Evolutionary conservation across 805 yeast genomes (phyloP).

Genomic region (Naumovozyma baii): DNA sequence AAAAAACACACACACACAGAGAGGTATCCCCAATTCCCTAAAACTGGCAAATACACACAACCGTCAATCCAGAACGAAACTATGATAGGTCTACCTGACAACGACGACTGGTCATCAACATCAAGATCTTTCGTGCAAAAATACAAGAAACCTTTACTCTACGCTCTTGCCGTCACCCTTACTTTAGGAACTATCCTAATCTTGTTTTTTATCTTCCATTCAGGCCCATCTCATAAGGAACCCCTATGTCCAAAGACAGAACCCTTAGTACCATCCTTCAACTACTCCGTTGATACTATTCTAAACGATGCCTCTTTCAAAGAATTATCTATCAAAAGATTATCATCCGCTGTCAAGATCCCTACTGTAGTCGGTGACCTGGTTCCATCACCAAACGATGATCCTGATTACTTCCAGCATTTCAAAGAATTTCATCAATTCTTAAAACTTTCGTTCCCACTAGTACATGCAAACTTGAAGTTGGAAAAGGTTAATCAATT

Average conservation of each 20-base stretch:
- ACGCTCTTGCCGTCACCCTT: constrained; percentile 5
- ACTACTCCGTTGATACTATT: constrained; percentile 18
- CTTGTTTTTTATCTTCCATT: constrained; percentile 1
- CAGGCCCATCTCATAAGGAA: not conserved
- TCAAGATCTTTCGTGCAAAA: constrained; percentile 3
- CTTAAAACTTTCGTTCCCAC: constrained; percentile 48
- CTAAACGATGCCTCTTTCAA: constrained; percentile 31
- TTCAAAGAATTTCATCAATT: constrained; percentile 44
- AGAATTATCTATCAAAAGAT: constrained; percentile 33
- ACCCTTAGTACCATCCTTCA: constrained; percentile 19
- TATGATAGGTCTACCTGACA: not conserved
- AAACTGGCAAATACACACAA: no score
- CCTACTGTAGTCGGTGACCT: constrained; percentile 59
- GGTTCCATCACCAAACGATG: constrained; percentile 27
- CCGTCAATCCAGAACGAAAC: no score
- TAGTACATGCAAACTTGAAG: constrained; percentile 37
- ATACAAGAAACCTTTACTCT: constrained; percentile 1
- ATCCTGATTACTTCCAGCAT: constrained; percentile 32
- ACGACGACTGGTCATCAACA: not conserved
- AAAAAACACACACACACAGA: no score
- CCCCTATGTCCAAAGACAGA: constrained; percentile 12
- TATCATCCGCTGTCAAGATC: constrained; percentile 51
- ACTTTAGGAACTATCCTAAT: constrained; percentile 3
- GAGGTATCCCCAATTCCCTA: no score
- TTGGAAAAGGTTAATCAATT: constrained; percentile 50